Conservation (phyloP, 495 filamentous ascomycete genomes). For the Tuber calosporum region DNA sequence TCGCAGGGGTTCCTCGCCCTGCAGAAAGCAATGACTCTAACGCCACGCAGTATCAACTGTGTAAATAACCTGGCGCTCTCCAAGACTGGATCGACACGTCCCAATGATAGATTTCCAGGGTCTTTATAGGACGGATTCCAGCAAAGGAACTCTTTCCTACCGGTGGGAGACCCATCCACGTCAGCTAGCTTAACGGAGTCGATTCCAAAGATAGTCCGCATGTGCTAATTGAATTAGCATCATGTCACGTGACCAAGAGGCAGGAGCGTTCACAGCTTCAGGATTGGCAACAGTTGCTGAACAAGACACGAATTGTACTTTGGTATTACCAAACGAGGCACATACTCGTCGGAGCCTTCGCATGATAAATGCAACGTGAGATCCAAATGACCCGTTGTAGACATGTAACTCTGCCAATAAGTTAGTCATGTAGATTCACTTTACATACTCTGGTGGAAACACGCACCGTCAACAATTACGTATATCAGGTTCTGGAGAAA, state of each 20-base stretch:
- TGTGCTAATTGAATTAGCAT: slow-evolving; percentile 54
- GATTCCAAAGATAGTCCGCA: slow-evolving; percentile 88
- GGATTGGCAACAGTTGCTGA: slow-evolving; percentile 97
- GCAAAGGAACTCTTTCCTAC: slow-evolving; percentile 89
- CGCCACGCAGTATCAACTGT: slow-evolving; percentile 78
- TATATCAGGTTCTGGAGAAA: slow-evolving; percentile 85
- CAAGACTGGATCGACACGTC: slow-evolving; percentile 69
- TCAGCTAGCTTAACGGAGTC: slow-evolving; percentile 69
- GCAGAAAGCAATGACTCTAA: slow-evolving; percentile 91
- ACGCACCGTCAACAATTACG: slow-evolving; percentile 61
- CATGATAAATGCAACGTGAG: slow-evolving; percentile 94
- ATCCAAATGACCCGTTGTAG: slow-evolving; percentile 91
- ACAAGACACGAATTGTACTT: slow-evolving; percentile 91
- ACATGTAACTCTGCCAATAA: slow-evolving; percentile 79
- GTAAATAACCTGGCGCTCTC: slow-evolving; percentile 87
- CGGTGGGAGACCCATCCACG: slow-evolving; percentile 88
- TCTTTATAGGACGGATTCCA: slow-evolving; percentile 98
- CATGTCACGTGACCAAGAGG: not conserved
- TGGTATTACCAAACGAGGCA: slow-evolving; percentile 79
- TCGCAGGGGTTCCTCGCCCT: slow-evolving; percentile 82
- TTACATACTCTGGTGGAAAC: not conserved
- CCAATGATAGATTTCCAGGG: slow-evolving; percentile 74
- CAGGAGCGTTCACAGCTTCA: slow-evolving; percentile 43
- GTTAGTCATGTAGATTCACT: slow-evolving; percentile 2
- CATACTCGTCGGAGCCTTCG: slow-evolving; percentile 80